Base-by-base conservation (phyloP, 2,329 filamentous ascomycete genomes). In the Colletotrichum sp. region DNA sequence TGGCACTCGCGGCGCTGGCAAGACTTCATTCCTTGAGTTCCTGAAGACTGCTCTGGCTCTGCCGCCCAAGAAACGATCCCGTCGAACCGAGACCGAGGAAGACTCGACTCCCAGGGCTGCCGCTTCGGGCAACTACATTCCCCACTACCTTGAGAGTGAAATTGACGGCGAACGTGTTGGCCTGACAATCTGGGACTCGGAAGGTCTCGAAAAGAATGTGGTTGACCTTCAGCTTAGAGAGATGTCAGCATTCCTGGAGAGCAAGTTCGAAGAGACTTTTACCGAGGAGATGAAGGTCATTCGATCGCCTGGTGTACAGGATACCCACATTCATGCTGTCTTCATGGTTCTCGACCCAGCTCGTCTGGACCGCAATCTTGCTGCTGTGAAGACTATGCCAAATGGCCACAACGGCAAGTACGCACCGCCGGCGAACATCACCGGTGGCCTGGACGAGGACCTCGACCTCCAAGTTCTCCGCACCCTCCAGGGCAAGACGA, bases 221-320 rank as follows among this genome's bases (percentile, higher is more conserved):
- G 96, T 98, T 67, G 97, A 98, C 84, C 91, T 98, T 78, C 97
- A 99, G 85, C 89, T 99, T 78, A 93, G 96, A 76, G 95, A 98
- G 83, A 96, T 98, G 88, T 93, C 94, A 39, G 91, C 94, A 10
- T 99, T 99, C 86, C 88, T 99, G 75, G 97, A 99, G 88, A 96
- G 94, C 88, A 98, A 98, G 85, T 99, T 99, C 80, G 96, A 99
- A 84, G 97, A 99, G 82, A 98, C 97, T 0, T 98, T 99, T 83
- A 92, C 92, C 65, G 97, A 99, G 86, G 97, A 99, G 88, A 98
- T 98, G 91, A 98, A 98, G 88, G 96, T 99, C 62, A 90, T 98
- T 77, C 94, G 97, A 80, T 96, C 96, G 69, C 96, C 97, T 30
- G 96, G 96, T 71, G 94, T 95, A 78, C 95, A 96, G 83, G 97